phyloP scores from a whole-genome alignment of 2,329 filamentous ascomycete genomes.

The Aaosphaeria arxii region DNA sequence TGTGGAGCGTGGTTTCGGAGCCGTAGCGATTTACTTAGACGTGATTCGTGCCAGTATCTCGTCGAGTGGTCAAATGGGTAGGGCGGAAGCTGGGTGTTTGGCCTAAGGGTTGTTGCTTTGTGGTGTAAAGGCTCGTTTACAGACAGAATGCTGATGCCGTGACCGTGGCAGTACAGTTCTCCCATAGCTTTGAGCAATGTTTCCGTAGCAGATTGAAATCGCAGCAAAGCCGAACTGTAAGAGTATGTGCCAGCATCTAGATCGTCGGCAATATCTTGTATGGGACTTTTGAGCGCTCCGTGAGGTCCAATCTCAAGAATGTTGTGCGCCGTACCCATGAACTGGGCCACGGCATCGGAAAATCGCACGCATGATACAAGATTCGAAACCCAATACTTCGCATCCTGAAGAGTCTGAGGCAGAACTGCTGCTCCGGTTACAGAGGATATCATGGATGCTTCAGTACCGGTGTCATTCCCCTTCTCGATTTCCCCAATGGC shows the following conservation, averaged over 20 bases:
- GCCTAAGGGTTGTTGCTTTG: neutral
- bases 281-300: neutral
- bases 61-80: conserved; percentile 24
- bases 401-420: neutral
- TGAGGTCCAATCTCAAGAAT: conserved; percentile 34
- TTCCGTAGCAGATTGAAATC: neutral
- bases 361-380: conserved; percentile 12
- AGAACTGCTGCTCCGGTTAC: neutral
- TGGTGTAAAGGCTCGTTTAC: neutral
- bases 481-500: neutral
- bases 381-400: conserved; percentile 15
- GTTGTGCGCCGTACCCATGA: conserved; percentile 9
- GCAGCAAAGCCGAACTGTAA: neutral
- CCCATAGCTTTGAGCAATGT: neutral
- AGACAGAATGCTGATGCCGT: neutral
- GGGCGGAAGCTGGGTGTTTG: conserved; percentile 14
- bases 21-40: conserved; percentile 1
- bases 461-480: neutral
- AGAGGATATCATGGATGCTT: neutral
- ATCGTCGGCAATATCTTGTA: neutral
- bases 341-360: conserved; percentile 9
- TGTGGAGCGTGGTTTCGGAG: neutral
- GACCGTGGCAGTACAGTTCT: neutral
- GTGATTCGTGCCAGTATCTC: conserved; percentile 13
- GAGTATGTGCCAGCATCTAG: neutral